These are phyloP conservation scores for Anthracocystis panici-leucophaei DNA, from an alignment of 1,284 basidiomycete genomes.

Conservation along the genomic window DNA sequence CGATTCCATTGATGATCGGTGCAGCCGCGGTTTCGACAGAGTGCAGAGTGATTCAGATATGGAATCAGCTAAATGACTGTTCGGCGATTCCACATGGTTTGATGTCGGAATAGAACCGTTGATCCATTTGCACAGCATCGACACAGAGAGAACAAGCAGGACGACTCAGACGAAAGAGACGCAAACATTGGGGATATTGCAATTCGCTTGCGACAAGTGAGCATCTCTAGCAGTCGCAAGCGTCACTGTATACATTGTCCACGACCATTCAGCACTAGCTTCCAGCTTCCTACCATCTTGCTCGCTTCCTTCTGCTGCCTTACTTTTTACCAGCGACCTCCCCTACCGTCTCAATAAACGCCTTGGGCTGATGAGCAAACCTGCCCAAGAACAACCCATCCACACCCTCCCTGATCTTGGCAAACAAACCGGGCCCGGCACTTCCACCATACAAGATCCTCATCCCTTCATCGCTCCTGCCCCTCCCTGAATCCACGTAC, in stretches of 20 bases:
- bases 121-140: background rate
- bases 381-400: slow-evolving; percentile 64
- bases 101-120: background rate
- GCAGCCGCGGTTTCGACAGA: background rate
- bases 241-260: background rate
- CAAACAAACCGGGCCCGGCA: slow-evolving; percentile 61
- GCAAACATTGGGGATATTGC: background rate
- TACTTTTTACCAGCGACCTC: slow-evolving; percentile 51
- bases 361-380: slow-evolving; percentile 62
- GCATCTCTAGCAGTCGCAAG: background rate
- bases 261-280: too few species aligned
- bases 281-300: too few species aligned
- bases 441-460: slow-evolving; percentile 64
- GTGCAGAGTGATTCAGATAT: too few species aligned
- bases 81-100: too few species aligned
- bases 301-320: background rate
- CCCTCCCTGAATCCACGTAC: slow-evolving; percentile 33
- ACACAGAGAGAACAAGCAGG: background rate
- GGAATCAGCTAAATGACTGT: too few species aligned
- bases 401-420: slow-evolving; percentile 58
- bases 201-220: background rate
- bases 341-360: slow-evolving; percentile 57
- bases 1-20: background rate
- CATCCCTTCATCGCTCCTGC: slow-evolving; percentile 35
- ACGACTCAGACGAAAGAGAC: background rate